These are phyloP conservation scores for Chimonanthus praecox DNA, from an alignment of 164 flowering plant genomes.

Conservation along the genomic window DNA sequence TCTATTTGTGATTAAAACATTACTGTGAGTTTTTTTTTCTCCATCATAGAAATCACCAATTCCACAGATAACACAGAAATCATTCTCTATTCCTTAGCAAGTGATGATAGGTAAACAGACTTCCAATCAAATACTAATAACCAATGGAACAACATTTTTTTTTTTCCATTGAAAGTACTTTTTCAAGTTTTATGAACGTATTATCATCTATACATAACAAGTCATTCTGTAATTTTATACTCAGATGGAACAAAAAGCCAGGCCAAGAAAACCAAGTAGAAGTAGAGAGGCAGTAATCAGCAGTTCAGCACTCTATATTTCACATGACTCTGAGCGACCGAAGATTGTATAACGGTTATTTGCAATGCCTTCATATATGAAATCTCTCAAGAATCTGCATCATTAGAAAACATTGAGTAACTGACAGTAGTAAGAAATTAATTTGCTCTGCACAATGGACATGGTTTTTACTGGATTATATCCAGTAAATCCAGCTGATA, in stretches of 20 bases:
- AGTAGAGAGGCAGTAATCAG: too few relatives aligned
- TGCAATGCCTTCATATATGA: constrained; percentile 80
- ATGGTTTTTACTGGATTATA: not conserved
- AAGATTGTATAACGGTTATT: constrained; percentile 74
- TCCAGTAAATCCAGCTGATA: not conserved
- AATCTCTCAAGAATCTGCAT: constrained; percentile 75
- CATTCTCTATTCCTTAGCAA: not conserved
- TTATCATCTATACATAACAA: not conserved
- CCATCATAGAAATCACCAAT: not conserved
- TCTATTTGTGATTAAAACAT: not conserved
- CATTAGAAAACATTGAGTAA: not conserved
- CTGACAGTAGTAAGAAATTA: not conserved
- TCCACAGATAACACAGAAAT: not conserved
- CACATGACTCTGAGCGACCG: constrained; percentile 85
- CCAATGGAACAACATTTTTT: not conserved
- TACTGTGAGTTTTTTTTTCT: not conserved
- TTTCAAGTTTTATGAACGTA: not conserved
- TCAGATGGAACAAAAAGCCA: not conserved
- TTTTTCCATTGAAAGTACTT: too few relatives aligned
- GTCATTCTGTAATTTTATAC: not conserved
- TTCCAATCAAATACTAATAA: not conserved
- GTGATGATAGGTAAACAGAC: too few relatives aligned
- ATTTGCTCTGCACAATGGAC: not conserved
- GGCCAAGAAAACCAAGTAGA: not conserved
- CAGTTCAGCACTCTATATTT: constrained; percentile 28